These are phyloP conservation scores for Talaromyces proteolyticus DNA, from an alignment of 495 filamentous ascomycete species.

Conservation along the genomic window DNA sequence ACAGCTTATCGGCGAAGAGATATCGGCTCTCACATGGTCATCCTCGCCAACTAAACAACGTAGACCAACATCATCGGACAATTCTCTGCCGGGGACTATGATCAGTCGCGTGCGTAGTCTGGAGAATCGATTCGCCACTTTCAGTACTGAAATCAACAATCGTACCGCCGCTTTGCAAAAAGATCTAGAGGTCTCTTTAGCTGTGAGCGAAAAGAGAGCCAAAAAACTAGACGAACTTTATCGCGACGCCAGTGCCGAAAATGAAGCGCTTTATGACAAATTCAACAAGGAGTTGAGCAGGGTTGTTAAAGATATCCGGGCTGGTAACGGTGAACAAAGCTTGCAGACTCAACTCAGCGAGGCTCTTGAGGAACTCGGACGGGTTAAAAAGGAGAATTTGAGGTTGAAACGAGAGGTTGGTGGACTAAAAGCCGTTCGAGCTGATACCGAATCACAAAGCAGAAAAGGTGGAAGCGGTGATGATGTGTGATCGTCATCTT, in stretches of 20 bases:
- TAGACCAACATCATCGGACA: constrained; percentile 10
- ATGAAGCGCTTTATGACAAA: constrained; percentile 87
- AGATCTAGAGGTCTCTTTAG: constrained; percentile 64
- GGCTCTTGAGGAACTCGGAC: constrained; percentile 59
- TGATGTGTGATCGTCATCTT: background rate
- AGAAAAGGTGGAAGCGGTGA: background rate
- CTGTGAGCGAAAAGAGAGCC: constrained; percentile 68
- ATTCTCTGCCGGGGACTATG: constrained; percentile 33
- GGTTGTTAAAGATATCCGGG: constrained; percentile 69
- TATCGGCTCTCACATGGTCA: constrained; percentile 53
- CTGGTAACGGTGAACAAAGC: constrained; percentile 68
- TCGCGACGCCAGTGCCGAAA: constrained; percentile 84
- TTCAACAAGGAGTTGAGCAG: constrained; percentile 88
- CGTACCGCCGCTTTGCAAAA: constrained; percentile 56
- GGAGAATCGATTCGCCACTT: constrained; percentile 56
- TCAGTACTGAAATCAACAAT: constrained; percentile 54
- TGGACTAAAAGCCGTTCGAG: constrained; percentile 37
- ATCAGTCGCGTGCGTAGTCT: constrained; percentile 52
- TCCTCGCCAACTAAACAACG: constrained; percentile 12
- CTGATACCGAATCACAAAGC: constrained; percentile 25
- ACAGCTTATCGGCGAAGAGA: constrained; percentile 74
- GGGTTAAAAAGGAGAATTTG: constrained; percentile 75
- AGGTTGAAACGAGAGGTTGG: constrained; percentile 55
- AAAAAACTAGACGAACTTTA: constrained; percentile 85
- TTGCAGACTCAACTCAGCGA: constrained; percentile 61